Base-by-base conservation (phyloP, 805 yeast genomes). In the Saccharomycopsis sp. region DNA sequence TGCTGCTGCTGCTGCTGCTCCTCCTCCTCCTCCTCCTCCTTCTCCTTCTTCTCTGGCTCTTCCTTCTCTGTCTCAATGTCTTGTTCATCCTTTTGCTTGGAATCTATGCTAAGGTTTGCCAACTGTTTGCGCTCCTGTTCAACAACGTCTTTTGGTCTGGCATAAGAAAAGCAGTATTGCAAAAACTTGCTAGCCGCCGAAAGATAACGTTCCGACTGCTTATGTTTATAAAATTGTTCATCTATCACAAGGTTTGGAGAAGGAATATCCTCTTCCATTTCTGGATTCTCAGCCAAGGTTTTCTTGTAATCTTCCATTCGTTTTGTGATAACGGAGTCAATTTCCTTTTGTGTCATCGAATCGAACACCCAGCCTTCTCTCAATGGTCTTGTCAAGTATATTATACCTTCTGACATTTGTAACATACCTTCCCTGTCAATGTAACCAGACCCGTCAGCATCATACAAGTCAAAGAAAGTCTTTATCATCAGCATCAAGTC, bases 111-210 rank as follows among this genome's bases (percentile, higher is more conserved):
- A 3, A 9, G 21, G 8, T 22, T 25, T 10, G n/a, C 29, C 30
- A 39, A 16, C 16, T 42, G 43, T n/a, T 16, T 20, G 10, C 25
- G 17, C 13, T 36, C 38, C 10, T 32, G 29, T 27, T 27, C 38
- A 8, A 20, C 25, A 25, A 10, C 2, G 4, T 26, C 39, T 13
- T 26, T 29, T 1, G 92, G 83, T 49, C 75, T 82, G 0, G 96
- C 94, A 58, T 87, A 86, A 54, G 87, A 95, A 56, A 87, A 87
- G 0, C 94, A 86, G 45, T 94, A 65, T 57, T 84, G 85, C 34
- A 89, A 73, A 52, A 89, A 92, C 15, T 73, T 77, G 46, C 95
- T 81, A 3, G 95, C 92, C 0, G 96, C 89, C 2, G 85, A 72
- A 20, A 92, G 65, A 53, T 87, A 89, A 47, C 96, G 63, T 52